These are phyloP conservation scores for Aspergillus kassunensis DNA, from an alignment of 495 filamentous ascomycete species.

Conservation along the genomic window DNA sequence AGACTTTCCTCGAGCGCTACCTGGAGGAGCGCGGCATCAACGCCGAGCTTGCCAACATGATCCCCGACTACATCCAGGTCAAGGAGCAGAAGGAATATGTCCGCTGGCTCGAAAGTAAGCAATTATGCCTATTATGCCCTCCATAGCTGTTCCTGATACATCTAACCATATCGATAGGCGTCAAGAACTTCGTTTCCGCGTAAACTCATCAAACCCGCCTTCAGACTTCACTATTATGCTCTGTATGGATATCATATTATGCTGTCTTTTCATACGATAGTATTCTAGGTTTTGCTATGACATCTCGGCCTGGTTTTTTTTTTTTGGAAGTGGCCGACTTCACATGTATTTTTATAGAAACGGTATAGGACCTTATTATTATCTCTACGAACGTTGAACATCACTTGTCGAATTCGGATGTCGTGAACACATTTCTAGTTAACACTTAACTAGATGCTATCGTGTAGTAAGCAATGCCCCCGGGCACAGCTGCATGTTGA, in stretches of 20 bases:
- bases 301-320: background rate
- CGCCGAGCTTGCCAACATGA: conserved; percentile 78
- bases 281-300: background rate
- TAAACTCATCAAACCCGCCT: conserved; percentile 30
- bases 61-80: conserved; percentile 94
- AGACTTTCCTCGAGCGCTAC: conserved; percentile 86
- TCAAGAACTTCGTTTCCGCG: conserved; percentile 73
- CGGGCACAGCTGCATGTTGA: too few relatives aligned
- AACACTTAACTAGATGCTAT: too few relatives aligned
- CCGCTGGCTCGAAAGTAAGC: conserved; percentile 76
- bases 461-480: too few relatives aligned
- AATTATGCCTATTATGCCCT: background rate
- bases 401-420: background rate
- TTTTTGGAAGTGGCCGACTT: background rate
- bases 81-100: conserved; percentile 99
- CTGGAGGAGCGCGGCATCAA: conserved; percentile 93
- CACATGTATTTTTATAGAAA: conserved; percentile 25
- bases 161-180: conserved; percentile 39
- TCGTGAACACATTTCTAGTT: too few relatives aligned
- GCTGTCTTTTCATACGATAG: too few relatives aligned
- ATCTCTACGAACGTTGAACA: conserved; percentile 11
- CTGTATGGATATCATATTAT: too few relatives aligned
- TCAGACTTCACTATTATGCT: background rate
- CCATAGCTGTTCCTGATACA: background rate
- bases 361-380: conserved; percentile 7